Conservation (phyloP, 192 early-diverging fungal species). For the Chytriomyces hyalinus region DNA sequence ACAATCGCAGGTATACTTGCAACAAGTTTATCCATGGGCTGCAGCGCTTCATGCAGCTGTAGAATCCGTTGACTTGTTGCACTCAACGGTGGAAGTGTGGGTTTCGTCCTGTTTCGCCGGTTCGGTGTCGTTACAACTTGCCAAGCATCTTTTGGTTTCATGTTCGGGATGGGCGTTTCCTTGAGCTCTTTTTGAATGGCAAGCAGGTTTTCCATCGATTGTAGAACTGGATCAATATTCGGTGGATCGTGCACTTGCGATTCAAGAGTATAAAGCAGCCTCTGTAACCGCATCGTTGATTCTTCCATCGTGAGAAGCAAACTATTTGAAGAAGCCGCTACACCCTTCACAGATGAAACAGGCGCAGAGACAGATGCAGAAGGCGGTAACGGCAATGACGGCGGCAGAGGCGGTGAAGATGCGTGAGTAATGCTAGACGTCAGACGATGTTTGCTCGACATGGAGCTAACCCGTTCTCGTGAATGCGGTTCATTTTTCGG, state of each 20-base stretch:
- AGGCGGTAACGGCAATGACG: not conserved
- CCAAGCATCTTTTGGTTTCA: not conserved
- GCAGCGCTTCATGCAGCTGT: not conserved
- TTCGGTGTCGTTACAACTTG: not conserved
- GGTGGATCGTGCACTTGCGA: not conserved
- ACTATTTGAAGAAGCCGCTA: not conserved
- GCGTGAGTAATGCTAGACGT: not conserved
- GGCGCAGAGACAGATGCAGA: not conserved
- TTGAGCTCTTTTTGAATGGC: not conserved
- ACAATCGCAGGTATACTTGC: not conserved
- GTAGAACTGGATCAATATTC: not conserved
- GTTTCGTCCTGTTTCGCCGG: not conserved
- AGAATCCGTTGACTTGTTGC: not conserved
- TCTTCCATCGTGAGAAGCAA: not conserved
- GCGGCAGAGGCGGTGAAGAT: not conserved
- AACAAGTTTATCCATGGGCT: not conserved
- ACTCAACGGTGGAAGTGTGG: not conserved
- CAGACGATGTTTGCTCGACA: not conserved
- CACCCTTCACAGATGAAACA: too few relatives aligned
- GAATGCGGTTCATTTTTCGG: not conserved
- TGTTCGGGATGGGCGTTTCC: not conserved
- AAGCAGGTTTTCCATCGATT: not conserved
- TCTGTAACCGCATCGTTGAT: not conserved
- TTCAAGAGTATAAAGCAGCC: constrained; percentile 1
- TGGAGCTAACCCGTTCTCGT: not conserved